A percentile compares a stretch with the other conserved stretches of the same genome.
These are phyloP conservation scores for Lithospermum erythrorhizon DNA, from an alignment of 257 asterid species.

Conservation along the genomic window DNA sequence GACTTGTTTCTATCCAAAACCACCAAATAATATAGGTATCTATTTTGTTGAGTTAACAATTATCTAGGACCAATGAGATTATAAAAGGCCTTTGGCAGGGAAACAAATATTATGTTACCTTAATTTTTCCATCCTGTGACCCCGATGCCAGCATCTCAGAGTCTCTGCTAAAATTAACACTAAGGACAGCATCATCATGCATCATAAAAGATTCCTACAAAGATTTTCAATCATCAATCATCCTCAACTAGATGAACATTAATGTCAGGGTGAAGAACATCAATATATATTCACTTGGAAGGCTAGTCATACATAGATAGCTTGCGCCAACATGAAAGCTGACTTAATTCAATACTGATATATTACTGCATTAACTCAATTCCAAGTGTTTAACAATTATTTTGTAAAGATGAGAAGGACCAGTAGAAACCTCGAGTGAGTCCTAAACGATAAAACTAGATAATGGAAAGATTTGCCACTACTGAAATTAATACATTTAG, in stretches of 20 bases:
- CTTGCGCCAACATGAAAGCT: too few relatives aligned
- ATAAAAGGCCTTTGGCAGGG: too few relatives aligned
- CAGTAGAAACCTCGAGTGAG: too few relatives aligned
- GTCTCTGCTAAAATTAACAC: slow-evolving; percentile 94
- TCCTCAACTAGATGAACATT: slow-evolving; percentile 1
- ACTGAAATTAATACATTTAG: background rate
- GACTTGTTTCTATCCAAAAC: background rate
- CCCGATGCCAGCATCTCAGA: slow-evolving; percentile 98
- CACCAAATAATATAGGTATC: background rate
- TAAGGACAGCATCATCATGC: slow-evolving; percentile 93
- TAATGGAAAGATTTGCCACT: too few relatives aligned
- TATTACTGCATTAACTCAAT: too few relatives aligned
- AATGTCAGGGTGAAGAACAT: background rate
- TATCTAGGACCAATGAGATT: background rate
- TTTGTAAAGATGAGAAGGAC: too few relatives aligned
- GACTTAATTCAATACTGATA: too few relatives aligned
- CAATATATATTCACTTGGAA: background rate
- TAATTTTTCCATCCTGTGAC: slow-evolving; percentile 93
- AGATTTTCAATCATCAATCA: slow-evolving; percentile 15
- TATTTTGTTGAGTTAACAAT: too few relatives aligned
- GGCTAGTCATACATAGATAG: background rate
- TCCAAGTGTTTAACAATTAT: too few relatives aligned
- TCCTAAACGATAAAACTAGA: too few relatives aligned
- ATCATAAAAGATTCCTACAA: slow-evolving; percentile 94
- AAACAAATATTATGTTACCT: too few relatives aligned